phyloP scores from a whole-genome alignment of 495 filamentous ascomycete species.

The Xylaria sp. region DNA sequence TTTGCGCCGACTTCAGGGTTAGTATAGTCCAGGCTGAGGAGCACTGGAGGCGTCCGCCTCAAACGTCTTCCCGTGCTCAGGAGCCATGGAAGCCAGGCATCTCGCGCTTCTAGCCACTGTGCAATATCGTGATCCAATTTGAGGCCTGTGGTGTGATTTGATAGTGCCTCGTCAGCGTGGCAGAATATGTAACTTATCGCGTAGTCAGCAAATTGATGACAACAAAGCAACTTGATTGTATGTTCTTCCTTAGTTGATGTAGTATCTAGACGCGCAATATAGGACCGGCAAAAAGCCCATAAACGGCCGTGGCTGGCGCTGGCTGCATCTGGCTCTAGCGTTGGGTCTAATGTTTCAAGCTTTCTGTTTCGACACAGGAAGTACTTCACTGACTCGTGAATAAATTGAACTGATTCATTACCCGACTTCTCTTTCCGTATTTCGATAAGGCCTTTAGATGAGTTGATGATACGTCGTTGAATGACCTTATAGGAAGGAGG shows the following conservation, averaged over 20 bases:
- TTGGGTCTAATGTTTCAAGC: constrained; percentile 27
- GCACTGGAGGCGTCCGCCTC: no score
- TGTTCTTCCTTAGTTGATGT: not conserved
- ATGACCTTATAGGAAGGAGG: constrained; percentile 19
- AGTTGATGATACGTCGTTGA: constrained; percentile 30
- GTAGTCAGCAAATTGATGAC: constrained; percentile 3
- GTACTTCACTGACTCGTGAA: constrained; percentile 32
- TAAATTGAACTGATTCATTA: constrained; percentile 29
- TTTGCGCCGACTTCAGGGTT: no score
- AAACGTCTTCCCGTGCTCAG: no score
- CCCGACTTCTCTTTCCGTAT: not conserved
- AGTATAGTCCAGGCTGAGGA: no score
- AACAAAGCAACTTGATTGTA: not conserved
- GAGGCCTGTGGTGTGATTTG: not conserved
- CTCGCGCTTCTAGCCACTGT: not conserved
- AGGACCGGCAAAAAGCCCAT: constrained; percentile 11
- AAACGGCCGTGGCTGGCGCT: constrained; percentile 22
- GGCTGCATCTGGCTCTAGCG: constrained; percentile 15
- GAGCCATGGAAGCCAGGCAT: not conserved
- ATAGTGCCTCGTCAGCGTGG: constrained; percentile 26
- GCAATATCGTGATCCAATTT: not conserved
- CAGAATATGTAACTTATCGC: constrained; percentile 1
- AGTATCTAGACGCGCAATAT: not conserved
- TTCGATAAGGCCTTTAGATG: constrained; percentile 32
- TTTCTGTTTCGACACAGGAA: constrained; percentile 29